These are phyloP conservation scores for Cyberlindnera petersonii DNA, from an alignment of 805 yeast species.

Conservation along the genomic window DNA sequence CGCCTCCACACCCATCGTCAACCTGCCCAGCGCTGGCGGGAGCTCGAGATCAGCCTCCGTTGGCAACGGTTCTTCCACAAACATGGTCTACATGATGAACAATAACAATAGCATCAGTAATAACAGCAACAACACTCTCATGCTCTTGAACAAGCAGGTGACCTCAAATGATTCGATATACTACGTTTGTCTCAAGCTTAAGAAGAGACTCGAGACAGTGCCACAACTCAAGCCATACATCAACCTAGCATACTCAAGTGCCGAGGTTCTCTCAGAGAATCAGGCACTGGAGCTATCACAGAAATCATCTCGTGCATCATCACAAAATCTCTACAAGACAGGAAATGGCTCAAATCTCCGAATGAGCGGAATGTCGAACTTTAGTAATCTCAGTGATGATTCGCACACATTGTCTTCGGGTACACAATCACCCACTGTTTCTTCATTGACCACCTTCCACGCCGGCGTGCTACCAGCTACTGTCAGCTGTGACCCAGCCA, in stretches of 20 bases:
- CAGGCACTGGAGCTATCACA: slow-evolving; percentile 54
- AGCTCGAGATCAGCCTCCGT: slow-evolving; percentile 13
- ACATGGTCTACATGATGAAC: slow-evolving; percentile 8
- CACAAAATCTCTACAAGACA: slow-evolving; percentile 5
- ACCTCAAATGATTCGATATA: slow-evolving; percentile 64
- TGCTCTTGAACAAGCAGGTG: slow-evolving; percentile 62
- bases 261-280: slow-evolving; percentile 68
- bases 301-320: slow-evolving; percentile 20
- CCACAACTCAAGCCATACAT: slow-evolving; percentile 69
- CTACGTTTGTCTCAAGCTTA: slow-evolving; percentile 57
- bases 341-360: slow-evolving; percentile 25
- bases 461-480: slow-evolving; percentile 76
- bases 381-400: slow-evolving; percentile 33
- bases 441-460: slow-evolving; percentile 50
- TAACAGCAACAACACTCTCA: slow-evolving; percentile 29
- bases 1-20: slow-evolving; percentile 8
- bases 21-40: slow-evolving; percentile 5
- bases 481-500: slow-evolving; percentile 83
- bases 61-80: slow-evolving; percentile 10
- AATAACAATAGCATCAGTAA: too few species aligned
- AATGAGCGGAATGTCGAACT: slow-evolving; percentile 33
- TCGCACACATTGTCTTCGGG: slow-evolving; percentile 27
- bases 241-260: slow-evolving; percentile 57
- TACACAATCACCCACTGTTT: slow-evolving; percentile 23
- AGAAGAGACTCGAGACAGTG: slow-evolving; percentile 50